Evolutionary conservation across 2,329 filamentous ascomycete genomes (phyloP).

Genomic region (Dendrostoma leiphaemia): DNA sequence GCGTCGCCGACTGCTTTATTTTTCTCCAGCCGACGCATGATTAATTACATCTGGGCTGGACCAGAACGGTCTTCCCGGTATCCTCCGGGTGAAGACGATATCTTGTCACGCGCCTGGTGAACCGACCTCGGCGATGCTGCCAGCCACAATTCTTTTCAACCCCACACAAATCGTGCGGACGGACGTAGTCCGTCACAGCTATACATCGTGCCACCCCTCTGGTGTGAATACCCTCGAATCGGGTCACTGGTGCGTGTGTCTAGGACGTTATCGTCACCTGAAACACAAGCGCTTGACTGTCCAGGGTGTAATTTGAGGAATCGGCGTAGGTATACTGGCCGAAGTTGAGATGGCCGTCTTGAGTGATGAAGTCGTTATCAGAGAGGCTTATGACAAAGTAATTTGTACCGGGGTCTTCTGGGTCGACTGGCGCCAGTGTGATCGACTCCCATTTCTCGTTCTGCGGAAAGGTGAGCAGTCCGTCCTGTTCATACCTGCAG

Average conservation of each 20-base stretch:
- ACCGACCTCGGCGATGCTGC: not conserved
- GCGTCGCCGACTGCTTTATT: not conserved
- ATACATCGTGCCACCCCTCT: not conserved
- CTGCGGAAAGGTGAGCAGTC: not conserved
- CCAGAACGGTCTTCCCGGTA: too few species aligned
- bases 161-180: not conserved
- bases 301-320: conserved; percentile 52
- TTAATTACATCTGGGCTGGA: too few species aligned
- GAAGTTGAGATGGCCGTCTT: conserved; percentile 60
- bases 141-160: not conserved
- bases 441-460: conserved; percentile 80
- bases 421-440: conserved; percentile 58
- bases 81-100: too few species aligned
- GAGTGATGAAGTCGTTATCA: conserved; percentile 75
- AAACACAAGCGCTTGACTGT: conserved; percentile 64
- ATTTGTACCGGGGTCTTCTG: conserved; percentile 37
- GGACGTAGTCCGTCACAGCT: not conserved
- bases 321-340: conserved; percentile 57
- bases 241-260: not conserved
- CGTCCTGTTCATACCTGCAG: too few species aligned
- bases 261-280: conserved; percentile 40
- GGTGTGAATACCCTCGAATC: not conserved
- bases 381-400: conserved; percentile 67
- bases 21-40: not conserved
- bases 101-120: not conserved